Evolutionary conservation across 2,329 filamentous ascomycete species (phyloP), one percentile per base, ranked within the genome.

Genomic region (Sphaerostilbella broomeana): DNA sequence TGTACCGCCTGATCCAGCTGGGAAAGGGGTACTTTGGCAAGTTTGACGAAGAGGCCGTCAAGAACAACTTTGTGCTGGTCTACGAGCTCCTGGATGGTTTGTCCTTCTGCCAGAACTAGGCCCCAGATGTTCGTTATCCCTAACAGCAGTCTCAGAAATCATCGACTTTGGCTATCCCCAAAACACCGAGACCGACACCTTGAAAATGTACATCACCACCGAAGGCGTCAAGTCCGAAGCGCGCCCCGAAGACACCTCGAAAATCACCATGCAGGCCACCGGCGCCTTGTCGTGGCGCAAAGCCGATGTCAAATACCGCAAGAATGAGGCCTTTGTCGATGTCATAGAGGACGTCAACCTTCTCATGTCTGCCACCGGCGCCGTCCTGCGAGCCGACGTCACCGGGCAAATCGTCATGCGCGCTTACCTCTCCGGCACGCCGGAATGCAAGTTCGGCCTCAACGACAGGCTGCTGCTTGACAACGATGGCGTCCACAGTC

Each of bases 141-240:
- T n/a, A n/a, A n/a, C n/a, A n/a, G n/a, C n/a, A n/a, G n/a, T n/a
- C 26, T 15, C 52, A 92, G 92, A 98, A 68, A 95, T 98, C 57
- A 80, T 98, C 60, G 92, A 98, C 65, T 98, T 98, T 65, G 92
- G 92, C 47, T 98, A 98, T 61, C 92, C 92, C 22, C 92, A 98
- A 63, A 97, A 97, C 63, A 98, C 92, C 47, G 92, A 98, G 67
- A 95, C 90, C 38, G 92, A 98, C 62, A 97, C 92, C 12, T 72
- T 98, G 54, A 98, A 98, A 68, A 97, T 97, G 90, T 98, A 98
- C 72, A 98, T 98, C 58, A 98, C 94, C 29, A 98, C 92, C 24
- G 92, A 98, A 68, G 92, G 92, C 43, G 90, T 98, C 66, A 95
- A 95, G 65, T 94, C 88, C 21, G 88, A 88, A 61, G 72, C 80